Evolutionary conservation across 2,329 filamentous ascomycete species (phyloP).

Genomic region (Cladosporium sp.): DNA sequence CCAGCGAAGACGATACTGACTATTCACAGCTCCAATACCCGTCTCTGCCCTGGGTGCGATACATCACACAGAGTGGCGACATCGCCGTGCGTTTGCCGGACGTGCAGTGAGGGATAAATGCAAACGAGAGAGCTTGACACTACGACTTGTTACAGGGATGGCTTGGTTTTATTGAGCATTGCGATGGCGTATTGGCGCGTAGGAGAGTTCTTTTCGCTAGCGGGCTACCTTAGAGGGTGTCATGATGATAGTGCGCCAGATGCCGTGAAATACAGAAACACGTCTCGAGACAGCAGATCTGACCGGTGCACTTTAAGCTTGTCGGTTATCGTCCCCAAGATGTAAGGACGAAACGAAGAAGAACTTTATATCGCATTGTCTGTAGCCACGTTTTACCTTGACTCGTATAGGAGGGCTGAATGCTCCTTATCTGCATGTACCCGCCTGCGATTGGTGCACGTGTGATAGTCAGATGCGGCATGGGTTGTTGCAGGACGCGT

Average conservation of each 20-base stretch:
- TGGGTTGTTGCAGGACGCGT: not conserved
- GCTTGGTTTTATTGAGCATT: conserved; percentile 10
- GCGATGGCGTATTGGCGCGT: conserved; percentile 14
- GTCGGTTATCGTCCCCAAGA: not conserved
- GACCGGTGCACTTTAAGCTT: not conserved
- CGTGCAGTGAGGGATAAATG: conserved; percentile 43
- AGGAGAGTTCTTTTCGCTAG: not conserved
- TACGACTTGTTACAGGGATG: not conserved
- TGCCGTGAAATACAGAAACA: conserved; percentile 5
- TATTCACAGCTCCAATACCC: conserved; percentile 87
- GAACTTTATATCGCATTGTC: not conserved
- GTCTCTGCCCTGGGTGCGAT: conserved; percentile 94
- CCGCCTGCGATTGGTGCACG: not conserved
- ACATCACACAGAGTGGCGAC: conserved; percentile 97
- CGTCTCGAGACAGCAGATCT: not conserved
- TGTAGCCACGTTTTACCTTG: not conserved
- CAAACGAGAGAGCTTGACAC: not conserved
- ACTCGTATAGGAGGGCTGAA: not conserved
- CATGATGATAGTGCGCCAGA: not conserved
- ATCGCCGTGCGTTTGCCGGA: conserved; percentile 96
- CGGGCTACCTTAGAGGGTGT: not conserved
- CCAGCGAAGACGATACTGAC: conserved; percentile 5
- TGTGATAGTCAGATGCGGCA: not conserved
- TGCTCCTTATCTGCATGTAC: not conserved
- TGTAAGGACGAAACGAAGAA: not conserved